Evolutionary conservation across 495 filamentous ascomycete species (phyloP).

Genomic region (Penicillium mononematosum): DNA sequence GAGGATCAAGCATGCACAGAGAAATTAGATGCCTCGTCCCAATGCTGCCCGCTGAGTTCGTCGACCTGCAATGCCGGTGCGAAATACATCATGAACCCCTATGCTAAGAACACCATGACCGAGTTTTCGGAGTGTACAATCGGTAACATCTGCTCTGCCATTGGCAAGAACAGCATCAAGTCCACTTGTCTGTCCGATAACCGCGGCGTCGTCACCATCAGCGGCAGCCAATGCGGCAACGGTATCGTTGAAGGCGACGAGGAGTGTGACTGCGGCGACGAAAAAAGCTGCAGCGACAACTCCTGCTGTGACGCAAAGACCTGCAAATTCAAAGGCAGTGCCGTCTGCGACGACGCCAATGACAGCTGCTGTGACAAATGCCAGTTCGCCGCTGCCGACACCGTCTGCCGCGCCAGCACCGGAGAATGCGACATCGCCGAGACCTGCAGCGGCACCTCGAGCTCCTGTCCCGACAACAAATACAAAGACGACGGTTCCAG

Average conservation of each 20-base stretch:
- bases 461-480: slow-evolving; percentile 71
- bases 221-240: slow-evolving; percentile 86
- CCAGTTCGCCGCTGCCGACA: slow-evolving; percentile 63
- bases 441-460: slow-evolving; percentile 69
- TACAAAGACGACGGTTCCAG: slow-evolving; percentile 65
- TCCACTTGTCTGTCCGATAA: slow-evolving; percentile 78
- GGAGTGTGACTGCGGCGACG: slow-evolving; percentile 93
- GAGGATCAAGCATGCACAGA: slow-evolving; percentile 61
- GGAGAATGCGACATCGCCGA: slow-evolving; percentile 83
- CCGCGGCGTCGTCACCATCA: slow-evolving; percentile 79
- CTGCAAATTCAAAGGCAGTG: slow-evolving; percentile 75
- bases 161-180: slow-evolving; percentile 76
- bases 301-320: slow-evolving; percentile 81
- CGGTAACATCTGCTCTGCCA: slow-evolving; percentile 93
- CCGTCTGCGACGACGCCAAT: slow-evolving; percentile 86
- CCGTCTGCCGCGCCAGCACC: slow-evolving; percentile 75
- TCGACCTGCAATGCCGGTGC: slow-evolving; percentile 71
- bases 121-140: slow-evolving; percentile 84
- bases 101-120: slow-evolving; percentile 66
- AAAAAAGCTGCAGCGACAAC: slow-evolving; percentile 66
- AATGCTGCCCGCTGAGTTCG: slow-evolving; percentile 82
- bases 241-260: slow-evolving; percentile 94
- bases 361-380: slow-evolving; percentile 86
- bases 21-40: slow-evolving; percentile 61
- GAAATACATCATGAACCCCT: slow-evolving; percentile 93